Conservation (phyloP, 2,329 filamentous ascomycete species). For the Albophoma yamanashiensis region DNA sequence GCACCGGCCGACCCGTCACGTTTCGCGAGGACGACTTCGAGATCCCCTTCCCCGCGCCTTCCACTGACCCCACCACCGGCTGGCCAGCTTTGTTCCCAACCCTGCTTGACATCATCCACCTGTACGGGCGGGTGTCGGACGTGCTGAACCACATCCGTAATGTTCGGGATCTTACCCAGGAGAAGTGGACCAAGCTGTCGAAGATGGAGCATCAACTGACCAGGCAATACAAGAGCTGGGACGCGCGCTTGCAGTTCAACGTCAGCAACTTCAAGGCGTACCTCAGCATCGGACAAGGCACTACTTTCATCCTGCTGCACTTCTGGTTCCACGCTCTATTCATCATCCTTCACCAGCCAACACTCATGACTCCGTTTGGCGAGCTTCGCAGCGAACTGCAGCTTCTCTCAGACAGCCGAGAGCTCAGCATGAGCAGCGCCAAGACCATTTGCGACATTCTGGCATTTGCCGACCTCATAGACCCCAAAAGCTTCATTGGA, state of each 20-base stretch:
- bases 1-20: slow-evolving; percentile 74
- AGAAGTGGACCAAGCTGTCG: slow-evolving; percentile 60
- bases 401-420: slow-evolving; percentile 68
- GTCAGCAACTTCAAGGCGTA: slow-evolving; percentile 80
- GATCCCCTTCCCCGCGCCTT: slow-evolving; percentile 51
- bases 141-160: slow-evolving; percentile 72
- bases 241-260: slow-evolving; percentile 69
- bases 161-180: slow-evolving; percentile 61
- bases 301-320: slow-evolving; percentile 77
- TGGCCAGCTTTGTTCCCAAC: slow-evolving; percentile 74
- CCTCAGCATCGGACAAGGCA: slow-evolving; percentile 68
- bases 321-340: slow-evolving; percentile 86
- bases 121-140: slow-evolving; percentile 78
- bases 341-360: slow-evolving; percentile 76
- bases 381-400: slow-evolving; percentile 50
- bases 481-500: slow-evolving; percentile 75
- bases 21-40: slow-evolving; percentile 80
- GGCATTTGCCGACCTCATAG: slow-evolving; percentile 75
- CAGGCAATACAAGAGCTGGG: slow-evolving; percentile 59
- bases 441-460: slow-evolving; percentile 88
- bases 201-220: slow-evolving; percentile 78
- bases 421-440: slow-evolving; percentile 76
- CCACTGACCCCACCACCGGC: slow-evolving; percentile 42
- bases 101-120: slow-evolving; percentile 72
- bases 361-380: slow-evolving; percentile 67